phyloP scores from a whole-genome alignment of 78 protist genomes.

The Dictyostelium firmibasis region DNA sequence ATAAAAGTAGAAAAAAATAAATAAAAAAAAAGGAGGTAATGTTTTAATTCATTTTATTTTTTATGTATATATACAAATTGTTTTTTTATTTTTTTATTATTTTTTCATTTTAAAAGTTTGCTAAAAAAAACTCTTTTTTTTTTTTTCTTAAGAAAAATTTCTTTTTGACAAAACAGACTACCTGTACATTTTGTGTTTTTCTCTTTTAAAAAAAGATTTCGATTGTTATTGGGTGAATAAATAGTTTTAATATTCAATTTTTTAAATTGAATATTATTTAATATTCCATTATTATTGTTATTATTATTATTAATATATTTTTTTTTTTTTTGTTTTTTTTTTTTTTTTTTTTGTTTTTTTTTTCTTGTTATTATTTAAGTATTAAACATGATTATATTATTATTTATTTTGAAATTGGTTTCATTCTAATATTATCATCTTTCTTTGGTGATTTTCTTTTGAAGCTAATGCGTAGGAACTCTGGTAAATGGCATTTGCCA shows the following conservation, averaged over 20 bases:
- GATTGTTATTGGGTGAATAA: background rate
- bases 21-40: too few relatives aligned
- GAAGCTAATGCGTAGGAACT: constrained; percentile 53
- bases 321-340: background rate
- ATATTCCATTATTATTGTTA: background rate
- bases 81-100: too few relatives aligned
- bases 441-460: constrained; percentile 50
- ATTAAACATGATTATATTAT: background rate
- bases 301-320: background rate
- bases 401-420: constrained; percentile 2
- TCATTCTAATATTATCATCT: constrained; percentile 26
- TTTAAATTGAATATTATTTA: background rate
- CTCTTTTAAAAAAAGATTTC: background rate
- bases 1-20: too few relatives aligned
- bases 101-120: background rate
- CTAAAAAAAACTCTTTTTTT: background rate
- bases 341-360: background rate
- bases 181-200: background rate
- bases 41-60: too few relatives aligned
- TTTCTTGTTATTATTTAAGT: background rate
- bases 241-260: background rate
- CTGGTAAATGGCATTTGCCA: constrained; percentile 77
- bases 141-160: background rate
- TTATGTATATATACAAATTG: background rate
- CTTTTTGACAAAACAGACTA: background rate